phyloP scores from a whole-genome alignment of 768 basidiomycete genomes.

The Pseudohyphozyma bogoriensis region DNA sequence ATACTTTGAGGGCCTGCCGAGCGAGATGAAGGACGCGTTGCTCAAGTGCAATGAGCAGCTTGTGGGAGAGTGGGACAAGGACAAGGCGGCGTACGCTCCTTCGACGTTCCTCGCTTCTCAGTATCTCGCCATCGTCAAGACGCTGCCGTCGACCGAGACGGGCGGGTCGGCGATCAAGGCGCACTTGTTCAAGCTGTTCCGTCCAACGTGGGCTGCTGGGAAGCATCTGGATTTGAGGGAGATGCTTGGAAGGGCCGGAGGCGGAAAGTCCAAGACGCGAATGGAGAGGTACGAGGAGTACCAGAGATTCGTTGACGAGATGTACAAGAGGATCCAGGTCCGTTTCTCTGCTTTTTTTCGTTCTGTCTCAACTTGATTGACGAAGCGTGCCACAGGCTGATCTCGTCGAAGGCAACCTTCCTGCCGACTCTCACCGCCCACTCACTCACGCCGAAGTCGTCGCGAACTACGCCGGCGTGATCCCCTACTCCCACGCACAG shows the following conservation, averaged over 20 bases:
- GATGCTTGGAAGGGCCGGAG: constrained; percentile 46
- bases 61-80: constrained; percentile 10
- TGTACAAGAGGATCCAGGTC: constrained; percentile 53
- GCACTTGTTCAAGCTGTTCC: constrained; percentile 85
- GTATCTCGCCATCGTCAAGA: constrained; percentile 69
- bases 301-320: constrained; percentile 49
- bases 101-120: constrained; percentile 57
- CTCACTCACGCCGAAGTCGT: constrained; percentile 17
- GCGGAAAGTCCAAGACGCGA: constrained; percentile 32
- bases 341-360: constrained; percentile 26
- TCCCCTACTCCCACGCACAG: constrained; percentile 64
- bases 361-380: not conserved
- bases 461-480: constrained; percentile 12
- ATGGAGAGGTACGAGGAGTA: constrained; percentile 43
- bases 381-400: constrained; percentile 3
- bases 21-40: constrained; percentile 19
- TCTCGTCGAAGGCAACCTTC: constrained; percentile 4
- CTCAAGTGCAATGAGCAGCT: constrained; percentile 17
- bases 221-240: constrained; percentile 62
- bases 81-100: constrained; percentile 13
- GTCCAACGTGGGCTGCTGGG: constrained; percentile 53
- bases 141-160: constrained; percentile 54
- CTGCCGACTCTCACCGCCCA: constrained; percentile 11
- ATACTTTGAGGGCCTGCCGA: constrained; percentile 22
- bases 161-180: constrained; percentile 68